A percentile compares a stretch with the other conserved stretches of the same genome.
Evolutionary conservation across 257 asterid species (phyloP).

Genomic region (Pogostemon cablin): DNA sequence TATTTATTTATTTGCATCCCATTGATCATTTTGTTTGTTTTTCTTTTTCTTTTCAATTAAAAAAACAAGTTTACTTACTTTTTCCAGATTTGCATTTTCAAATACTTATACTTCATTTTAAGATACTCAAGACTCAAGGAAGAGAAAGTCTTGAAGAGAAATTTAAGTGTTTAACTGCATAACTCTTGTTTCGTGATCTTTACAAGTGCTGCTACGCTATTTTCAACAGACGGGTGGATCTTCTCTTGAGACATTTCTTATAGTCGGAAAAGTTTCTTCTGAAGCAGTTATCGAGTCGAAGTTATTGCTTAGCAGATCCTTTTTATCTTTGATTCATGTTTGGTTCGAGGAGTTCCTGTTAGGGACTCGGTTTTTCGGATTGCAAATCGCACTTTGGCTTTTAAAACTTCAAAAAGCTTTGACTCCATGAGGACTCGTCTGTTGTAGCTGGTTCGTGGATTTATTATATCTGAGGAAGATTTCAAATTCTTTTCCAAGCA

Average conservation of each 20-base stretch:
- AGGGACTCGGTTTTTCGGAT: constrained; percentile 65
- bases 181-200: constrained; percentile 23
- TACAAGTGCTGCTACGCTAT: constrained; percentile 3
- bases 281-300: constrained; percentile 82
- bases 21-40: background rate
- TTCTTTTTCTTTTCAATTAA: background rate
- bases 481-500: constrained; percentile 25
- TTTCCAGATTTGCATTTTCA: constrained; percentile 10
- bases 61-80: constrained; percentile 1
- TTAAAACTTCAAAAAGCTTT: constrained; percentile 56
- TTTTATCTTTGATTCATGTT: constrained; percentile 53
- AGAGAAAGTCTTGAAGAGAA: background rate
- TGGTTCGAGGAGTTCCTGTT: constrained; percentile 63
- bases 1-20: constrained; percentile 19
- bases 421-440: constrained; percentile 43
- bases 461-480: background rate
- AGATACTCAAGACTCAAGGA: background rate
- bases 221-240: constrained; percentile 67
- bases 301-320: constrained; percentile 58
- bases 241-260: constrained; percentile 73
- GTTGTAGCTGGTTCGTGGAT: constrained; percentile 3
- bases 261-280: constrained; percentile 86
- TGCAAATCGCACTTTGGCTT: constrained; percentile 81
- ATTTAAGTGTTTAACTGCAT: background rate
- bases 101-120: background rate